Conservation (phyloP, 768 basidiomycete species). For the Mycena haematopus region DNA sequence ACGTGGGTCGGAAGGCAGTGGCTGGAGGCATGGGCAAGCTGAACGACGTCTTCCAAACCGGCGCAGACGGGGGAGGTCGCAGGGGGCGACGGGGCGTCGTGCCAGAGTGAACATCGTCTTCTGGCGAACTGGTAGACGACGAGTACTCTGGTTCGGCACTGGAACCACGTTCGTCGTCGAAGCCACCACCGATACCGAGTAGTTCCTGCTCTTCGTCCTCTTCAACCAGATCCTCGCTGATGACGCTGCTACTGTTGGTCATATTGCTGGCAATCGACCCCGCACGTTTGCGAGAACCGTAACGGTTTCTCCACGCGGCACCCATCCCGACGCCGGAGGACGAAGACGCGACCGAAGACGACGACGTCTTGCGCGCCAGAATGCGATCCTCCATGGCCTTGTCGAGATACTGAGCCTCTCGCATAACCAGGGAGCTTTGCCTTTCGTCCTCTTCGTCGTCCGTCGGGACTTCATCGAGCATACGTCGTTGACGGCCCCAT, state of each 20-base stretch:
- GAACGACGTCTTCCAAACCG: conserved; percentile 66
- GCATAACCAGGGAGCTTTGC: conserved; percentile 65
- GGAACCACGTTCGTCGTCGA: conserved; percentile 51
- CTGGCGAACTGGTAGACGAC: conserved; percentile 51
- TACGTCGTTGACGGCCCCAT: conserved; percentile 73
- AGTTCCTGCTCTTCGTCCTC: conserved; percentile 81
- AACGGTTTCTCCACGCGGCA: conserved; percentile 67
- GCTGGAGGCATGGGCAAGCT: conserved; percentile 55
- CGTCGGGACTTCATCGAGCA: conserved; percentile 61
- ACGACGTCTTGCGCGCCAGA: conserved; percentile 74
- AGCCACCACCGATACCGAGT: conserved; percentile 71
- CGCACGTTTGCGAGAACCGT: conserved; percentile 69
- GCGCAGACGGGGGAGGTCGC: conserved; percentile 58
- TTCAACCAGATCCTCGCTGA: conserved; percentile 83
- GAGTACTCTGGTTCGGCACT: conserved; percentile 45
- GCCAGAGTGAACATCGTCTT: conserved; percentile 45
- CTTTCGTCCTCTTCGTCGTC: conserved; percentile 59
- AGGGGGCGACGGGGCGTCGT: conserved; percentile 37
- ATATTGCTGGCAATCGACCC: conserved; percentile 76
- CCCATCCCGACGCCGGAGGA: conserved; percentile 70
- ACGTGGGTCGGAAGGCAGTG: conserved; percentile 60
- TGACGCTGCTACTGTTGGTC: conserved; percentile 64
- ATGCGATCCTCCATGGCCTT: conserved; percentile 88
- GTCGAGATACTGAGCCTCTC: conserved; percentile 83
- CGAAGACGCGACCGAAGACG: conserved; percentile 64